Conservation (phyloP, 495 filamentous ascomycete genomes). For the Talaromyces ruber region DNA sequence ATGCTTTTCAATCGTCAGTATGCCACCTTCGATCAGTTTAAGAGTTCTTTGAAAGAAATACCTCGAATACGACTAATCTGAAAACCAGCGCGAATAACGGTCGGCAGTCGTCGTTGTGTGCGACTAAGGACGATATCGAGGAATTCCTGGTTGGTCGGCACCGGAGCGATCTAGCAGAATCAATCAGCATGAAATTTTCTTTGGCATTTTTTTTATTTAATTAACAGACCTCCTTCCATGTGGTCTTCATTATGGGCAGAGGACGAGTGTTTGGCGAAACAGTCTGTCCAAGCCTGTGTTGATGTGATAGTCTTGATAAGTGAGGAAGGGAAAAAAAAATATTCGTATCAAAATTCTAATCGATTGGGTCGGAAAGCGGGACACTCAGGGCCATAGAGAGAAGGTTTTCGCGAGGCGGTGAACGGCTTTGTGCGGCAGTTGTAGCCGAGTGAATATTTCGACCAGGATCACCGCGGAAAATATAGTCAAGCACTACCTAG, state of each 20-base stretch:
- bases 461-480: too few relatives aligned
- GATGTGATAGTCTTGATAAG: background rate
- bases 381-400: background rate
- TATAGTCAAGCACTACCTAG: background rate
- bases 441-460: background rate
- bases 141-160: conserved; percentile 91
- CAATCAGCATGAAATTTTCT: conserved; percentile 28
- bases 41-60: conserved; percentile 13
- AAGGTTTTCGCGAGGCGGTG: conserved; percentile 14
- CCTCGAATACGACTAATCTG: conserved; percentile 91
- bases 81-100: conserved; percentile 92
- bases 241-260: conserved; percentile 58
- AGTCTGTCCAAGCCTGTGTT: background rate
- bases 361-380: conserved; percentile 6
- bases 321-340: conserved; percentile 9
- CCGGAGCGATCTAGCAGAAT: conserved; percentile 61
- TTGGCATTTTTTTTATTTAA: background rate
- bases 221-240: conserved; percentile 54
- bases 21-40: background rate
- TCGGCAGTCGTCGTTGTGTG: conserved; percentile 90
- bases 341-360: conserved; percentile 5
- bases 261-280: background rate
- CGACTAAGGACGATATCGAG: conserved; percentile 92
- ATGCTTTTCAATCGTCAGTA: conserved; percentile 41
- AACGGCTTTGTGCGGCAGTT: conserved; percentile 2